Conservation (phyloP, 2,329 filamentous ascomycete species). For the Apiospora sp. region DNA sequence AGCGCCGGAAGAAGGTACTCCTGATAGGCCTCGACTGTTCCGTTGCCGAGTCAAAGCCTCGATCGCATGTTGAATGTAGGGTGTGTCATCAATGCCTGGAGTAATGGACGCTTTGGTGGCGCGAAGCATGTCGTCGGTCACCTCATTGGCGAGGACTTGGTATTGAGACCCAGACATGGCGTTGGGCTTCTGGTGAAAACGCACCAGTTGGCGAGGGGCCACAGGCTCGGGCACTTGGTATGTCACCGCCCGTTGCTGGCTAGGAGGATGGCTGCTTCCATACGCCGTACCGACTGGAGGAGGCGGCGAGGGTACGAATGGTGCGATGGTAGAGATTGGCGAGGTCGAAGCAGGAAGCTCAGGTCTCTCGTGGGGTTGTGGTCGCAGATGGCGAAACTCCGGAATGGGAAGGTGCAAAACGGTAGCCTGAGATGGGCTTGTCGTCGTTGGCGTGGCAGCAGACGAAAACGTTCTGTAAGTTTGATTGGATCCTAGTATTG, state of each 20-base stretch:
- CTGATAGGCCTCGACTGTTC: constrained; percentile 53
- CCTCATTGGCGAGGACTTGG: constrained; percentile 40
- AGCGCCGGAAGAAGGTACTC: constrained; percentile 31
- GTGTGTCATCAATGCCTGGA: constrained; percentile 83
- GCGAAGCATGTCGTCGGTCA: constrained; percentile 61
- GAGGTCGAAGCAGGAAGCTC: constrained; percentile 36
- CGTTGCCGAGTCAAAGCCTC: constrained; percentile 83
- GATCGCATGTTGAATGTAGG: constrained; percentile 89
- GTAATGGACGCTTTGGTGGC: constrained; percentile 63
- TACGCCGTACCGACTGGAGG: constrained; percentile 52
- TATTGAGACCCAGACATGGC: constrained; percentile 45
- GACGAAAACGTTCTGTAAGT: constrained; percentile 31
- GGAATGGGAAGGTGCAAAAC: constrained; percentile 33
- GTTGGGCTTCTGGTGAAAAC: constrained; percentile 50
- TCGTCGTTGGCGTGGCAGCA: constrained; percentile 33
- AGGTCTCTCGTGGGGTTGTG: constrained; percentile 33
- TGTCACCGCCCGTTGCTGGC: constrained; percentile 39
- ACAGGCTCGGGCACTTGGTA: constrained; percentile 35
- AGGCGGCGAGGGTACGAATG: constrained; percentile 50
- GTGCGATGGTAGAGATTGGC: constrained; percentile 44
- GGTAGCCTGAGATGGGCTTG: constrained; percentile 40
- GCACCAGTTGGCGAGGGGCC: constrained; percentile 39
- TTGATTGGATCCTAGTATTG: constrained; percentile 33
- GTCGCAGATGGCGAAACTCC: constrained; percentile 25
- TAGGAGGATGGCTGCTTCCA: constrained; percentile 51